Base-by-base conservation (phyloP, 805 yeast genomes). In the Torulaspora indica region DNA sequence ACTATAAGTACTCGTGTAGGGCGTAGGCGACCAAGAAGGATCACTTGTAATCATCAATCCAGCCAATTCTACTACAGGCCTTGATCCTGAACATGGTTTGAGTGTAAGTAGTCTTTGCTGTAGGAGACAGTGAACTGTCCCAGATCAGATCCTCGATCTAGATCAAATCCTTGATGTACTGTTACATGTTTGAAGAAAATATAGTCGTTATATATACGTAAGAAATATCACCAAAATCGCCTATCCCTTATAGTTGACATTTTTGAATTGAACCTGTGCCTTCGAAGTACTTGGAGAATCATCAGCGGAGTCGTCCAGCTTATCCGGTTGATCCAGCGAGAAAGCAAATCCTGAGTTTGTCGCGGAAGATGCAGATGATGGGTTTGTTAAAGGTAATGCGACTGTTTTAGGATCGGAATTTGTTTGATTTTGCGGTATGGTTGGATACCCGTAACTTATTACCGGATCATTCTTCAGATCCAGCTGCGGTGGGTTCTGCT, bases 241-340 rank as follows among this genome's bases (percentile, higher is more conserved):
- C 38, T 38, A 46, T 28, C 50, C 49, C 41, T 53, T 56, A 46
- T 51, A 57, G 38, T 55, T 56, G 8, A 57, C 51, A 42, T 57
- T 53, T 40, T 57, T 57, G 35, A 57, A 57, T 24, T 52, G 54
- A 27, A 57, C 55, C 25, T 48, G 51, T 32, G 51, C 54, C 29
- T 40, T 45, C 39, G 46, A 37, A 42, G 48, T 23, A 33, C 40
- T 46, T 40, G 43, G 33, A 23, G 38, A 27, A 30, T 43, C 36
- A 13, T 46, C 38, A 24, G 50, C 29, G 33, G 45, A 27, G 20
- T 43, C 45, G 25, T 48, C 43, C 14, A 47, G 33, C 36, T 52
- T 51, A 20, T 42, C 43, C 14, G 53, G 46, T 33, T 49, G 54
- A 33, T 51, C 56, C 37, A 56, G 39, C 13, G 52, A 45, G 34